These are phyloP conservation scores for Skeletonema tropicum DNA, from an alignment of 108 stramenopile species.

Conservation along the genomic window DNA sequence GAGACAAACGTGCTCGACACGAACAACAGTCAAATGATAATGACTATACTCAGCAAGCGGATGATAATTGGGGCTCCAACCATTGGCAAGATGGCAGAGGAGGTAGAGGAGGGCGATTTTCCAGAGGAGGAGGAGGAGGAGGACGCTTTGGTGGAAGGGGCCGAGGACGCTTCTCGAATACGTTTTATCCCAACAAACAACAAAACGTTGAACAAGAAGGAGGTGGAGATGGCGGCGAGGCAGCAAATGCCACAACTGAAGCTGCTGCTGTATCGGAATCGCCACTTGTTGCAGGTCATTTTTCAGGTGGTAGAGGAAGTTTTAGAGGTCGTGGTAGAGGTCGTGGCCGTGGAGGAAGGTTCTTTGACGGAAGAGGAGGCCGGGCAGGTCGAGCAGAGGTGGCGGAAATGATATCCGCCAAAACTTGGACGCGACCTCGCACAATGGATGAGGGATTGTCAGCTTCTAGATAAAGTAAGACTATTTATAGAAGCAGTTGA, in stretches of 20 bases:
- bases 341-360: constrained; percentile 45
- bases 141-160: constrained; percentile 20
- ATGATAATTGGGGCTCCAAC: constrained; percentile 21
- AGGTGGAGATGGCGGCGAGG: constrained; percentile 16
- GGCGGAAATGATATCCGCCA: constrained; percentile 66
- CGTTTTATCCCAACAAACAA: constrained; percentile 3
- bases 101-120: constrained; percentile 20
- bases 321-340: constrained; percentile 48
- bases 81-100: constrained; percentile 36
- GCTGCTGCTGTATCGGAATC: constrained; percentile 56
- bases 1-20: constrained; percentile 30
- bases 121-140: constrained; percentile 34
- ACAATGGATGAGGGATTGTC: constrained; percentile 54
- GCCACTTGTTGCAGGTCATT: constrained; percentile 43
- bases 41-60: constrained; percentile 6
- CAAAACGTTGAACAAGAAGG: constrained; percentile 14
- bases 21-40: constrained; percentile 9
- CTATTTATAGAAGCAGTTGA: too few species aligned
- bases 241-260: constrained; percentile 47
- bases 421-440: constrained; percentile 72
- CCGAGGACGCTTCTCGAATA: constrained; percentile 8
- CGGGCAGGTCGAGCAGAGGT: constrained; percentile 59
- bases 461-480: constrained; percentile 3
- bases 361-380: constrained; percentile 37
- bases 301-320: constrained; percentile 18